Evolutionary conservation across 306 rosid species (phyloP).

Genomic region (Glycyrrhiza uralensis): DNA sequence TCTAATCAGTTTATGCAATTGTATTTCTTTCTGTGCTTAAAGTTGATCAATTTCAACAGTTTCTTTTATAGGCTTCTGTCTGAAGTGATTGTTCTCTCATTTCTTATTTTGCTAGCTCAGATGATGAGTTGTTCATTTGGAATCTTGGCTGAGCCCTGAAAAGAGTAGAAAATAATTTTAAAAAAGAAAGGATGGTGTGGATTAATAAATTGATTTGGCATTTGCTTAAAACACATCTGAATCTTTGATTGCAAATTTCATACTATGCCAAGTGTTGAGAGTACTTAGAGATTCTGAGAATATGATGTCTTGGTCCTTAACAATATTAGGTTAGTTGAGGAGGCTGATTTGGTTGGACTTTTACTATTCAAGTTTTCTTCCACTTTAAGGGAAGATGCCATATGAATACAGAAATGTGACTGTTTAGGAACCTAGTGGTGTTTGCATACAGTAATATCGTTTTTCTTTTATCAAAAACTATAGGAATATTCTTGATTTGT

Average conservation of each 20-base stretch:
- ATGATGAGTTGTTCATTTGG: not conserved
- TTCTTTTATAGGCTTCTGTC: not conserved
- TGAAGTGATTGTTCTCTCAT: not conserved
- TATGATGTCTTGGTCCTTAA: not conserved
- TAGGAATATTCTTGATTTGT: not conserved
- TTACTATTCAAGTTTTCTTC: not conserved
- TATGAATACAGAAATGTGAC: too few species aligned
- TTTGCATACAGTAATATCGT: not conserved
- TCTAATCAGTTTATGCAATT: not conserved
- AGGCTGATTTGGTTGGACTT: not conserved
- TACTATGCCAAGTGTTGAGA: not conserved
- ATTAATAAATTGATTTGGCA: not conserved
- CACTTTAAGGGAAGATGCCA: not conserved
- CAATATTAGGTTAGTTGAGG: not conserved
- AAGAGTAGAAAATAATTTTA: not conserved
- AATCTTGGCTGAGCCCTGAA: constrained; percentile 1
- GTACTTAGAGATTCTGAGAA: not conserved
- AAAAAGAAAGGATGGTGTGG: not conserved
- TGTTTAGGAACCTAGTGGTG: not conserved
- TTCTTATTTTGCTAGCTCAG: not conserved
- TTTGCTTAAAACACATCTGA: not conserved
- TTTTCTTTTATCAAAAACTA: not conserved
- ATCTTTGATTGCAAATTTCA: not conserved
- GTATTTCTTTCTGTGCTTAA: constrained; percentile 12
- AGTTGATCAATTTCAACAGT: not conserved